Base-by-base conservation (phyloP, 768 basidiomycete genomes). In the Leccinum olivaceopallidum region DNA sequence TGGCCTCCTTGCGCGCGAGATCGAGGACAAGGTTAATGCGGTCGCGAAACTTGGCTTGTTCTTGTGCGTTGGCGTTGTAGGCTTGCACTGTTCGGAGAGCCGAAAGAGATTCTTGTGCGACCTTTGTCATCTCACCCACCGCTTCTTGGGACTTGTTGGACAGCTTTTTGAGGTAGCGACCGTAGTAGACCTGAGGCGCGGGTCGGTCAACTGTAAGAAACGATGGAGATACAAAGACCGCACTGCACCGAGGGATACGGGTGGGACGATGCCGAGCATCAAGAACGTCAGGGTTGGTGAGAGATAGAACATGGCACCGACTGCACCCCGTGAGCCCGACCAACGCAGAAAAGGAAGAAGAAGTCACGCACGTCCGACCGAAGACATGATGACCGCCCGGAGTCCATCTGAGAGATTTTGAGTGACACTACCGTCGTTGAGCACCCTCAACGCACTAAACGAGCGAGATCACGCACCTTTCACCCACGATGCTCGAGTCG, bases 131-230 rank as follows among this genome's bases (percentile, higher is more conserved):
- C 58, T 96, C 95, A 58, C 95, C 95, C 56, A 97, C 83, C 1
- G 95, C 94, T 68, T 95, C 94, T 73, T 99, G 96, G 6, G 96
- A 95, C 68, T 87, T 79, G 67, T 92, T 94, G 7, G 93, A 93
- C 4, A 99, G 83, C 62, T 87, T 89, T 71, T 95, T 94, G 57
- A 99, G 77, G 75, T 98, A 99, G 13, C 95, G 86, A 63, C 96
- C 95, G 68, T 99, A 99, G 72, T 94, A 91, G 13, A 98, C 92
- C 91, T 96, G 63, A 18, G 2, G 3, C 18, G 16, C 0, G 30
- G 16, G 6, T 9, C 54, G 58, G 59, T 66, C 59, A 69, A 59
- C 6, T 14, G 52, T 34, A 22, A 5, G 6, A 30, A 18, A 16
- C 7, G 26, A 16, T 8, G 6, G 50, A 30, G 5, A 51, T 28